A percentile compares a stretch with the other conserved stretches of the same genome.
Evolutionary conservation across 2,329 filamentous ascomycete species (phyloP).

Genomic region (Xylaria sp.): DNA sequence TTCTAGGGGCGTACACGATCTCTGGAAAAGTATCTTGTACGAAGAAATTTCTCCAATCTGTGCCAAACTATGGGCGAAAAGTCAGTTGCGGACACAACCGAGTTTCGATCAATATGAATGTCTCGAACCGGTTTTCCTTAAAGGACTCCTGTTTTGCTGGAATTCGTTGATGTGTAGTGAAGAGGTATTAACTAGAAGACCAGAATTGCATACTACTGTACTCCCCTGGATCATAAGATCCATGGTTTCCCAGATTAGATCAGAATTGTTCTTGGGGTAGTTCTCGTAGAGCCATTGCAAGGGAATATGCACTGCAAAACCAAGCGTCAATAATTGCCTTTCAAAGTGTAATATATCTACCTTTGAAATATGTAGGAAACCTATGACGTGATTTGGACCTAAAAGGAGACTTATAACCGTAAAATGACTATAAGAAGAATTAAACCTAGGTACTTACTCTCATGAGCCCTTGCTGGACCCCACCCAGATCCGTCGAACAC

Average conservation of each 20-base stretch:
- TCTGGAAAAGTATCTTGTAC: constrained; percentile 49
- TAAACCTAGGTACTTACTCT: constrained; percentile 42
- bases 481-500: constrained; percentile 53
- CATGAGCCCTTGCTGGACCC: constrained; percentile 54
- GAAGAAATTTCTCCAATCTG: constrained; percentile 53
- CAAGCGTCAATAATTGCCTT: neutral
- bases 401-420: neutral
- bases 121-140: neutral
- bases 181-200: neutral
- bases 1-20: constrained; percentile 44
- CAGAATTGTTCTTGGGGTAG: constrained; percentile 50
- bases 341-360: neutral
- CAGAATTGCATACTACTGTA: constrained; percentile 52
- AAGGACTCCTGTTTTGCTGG: no score
- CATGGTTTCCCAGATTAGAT: constrained; percentile 55
- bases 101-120: neutral
- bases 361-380: neutral
- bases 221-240: constrained; percentile 60
- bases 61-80: constrained; percentile 41
- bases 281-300: constrained; percentile 56
- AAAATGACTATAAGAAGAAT: neutral
- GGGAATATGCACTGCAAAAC: constrained; percentile 38
- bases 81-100: neutral
- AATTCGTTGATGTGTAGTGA: neutral
- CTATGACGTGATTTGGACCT: neutral